Base-by-base conservation (phyloP, 371 early-diverging fungal genomes). In the Mucor racemosus region DNA sequence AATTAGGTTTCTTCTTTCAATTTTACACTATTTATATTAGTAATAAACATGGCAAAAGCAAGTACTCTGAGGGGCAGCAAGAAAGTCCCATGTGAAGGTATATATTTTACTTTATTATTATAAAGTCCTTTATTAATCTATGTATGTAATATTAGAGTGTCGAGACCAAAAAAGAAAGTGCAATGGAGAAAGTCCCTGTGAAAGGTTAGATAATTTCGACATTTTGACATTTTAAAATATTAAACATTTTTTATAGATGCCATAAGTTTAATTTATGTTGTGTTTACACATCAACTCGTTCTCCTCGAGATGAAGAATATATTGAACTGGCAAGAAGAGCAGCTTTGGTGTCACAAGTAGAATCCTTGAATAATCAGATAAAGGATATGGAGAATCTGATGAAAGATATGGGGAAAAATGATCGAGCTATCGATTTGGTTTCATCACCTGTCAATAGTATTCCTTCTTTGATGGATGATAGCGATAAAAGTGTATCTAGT, bases 161-260 rank as follows among this genome's bases (percentile, higher is more conserved):
- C 77, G 80, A 66, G 73, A 75, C 58, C 80, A 77, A 62, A 77
- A 74, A 46, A 58, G 76, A 35, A 75, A 72, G 61, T 80, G 76
- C 56, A 69, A 73, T 56, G 71, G 72, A 21, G 46, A 66, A 62
- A 58, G 46, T 19, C 78, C 78, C 33, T 78, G 78, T 58, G 78
- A 73, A 57, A 78, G 78, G 78, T 75, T 57, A 44, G 14, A 26
- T 4, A 8, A 33, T 26, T 26, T 26, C 26, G 3, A 26, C 26
- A 26, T 26, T 26, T 26, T 3, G 3, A 26, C 26, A 26, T 26
- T 38, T 9, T 11, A 38, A 11, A 38, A 13, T 31, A 31, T 3
- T 53, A 26, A 26, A 53, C 31, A 31, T 55, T 62, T 63, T 10
- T 11, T 11, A 11, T 17, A 78, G 78, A 63, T 78, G 78, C 55